Evolutionary conservation across 1,284 basidiomycete species (phyloP).

Genomic region (Lignosus rhinocerotis): DNA sequence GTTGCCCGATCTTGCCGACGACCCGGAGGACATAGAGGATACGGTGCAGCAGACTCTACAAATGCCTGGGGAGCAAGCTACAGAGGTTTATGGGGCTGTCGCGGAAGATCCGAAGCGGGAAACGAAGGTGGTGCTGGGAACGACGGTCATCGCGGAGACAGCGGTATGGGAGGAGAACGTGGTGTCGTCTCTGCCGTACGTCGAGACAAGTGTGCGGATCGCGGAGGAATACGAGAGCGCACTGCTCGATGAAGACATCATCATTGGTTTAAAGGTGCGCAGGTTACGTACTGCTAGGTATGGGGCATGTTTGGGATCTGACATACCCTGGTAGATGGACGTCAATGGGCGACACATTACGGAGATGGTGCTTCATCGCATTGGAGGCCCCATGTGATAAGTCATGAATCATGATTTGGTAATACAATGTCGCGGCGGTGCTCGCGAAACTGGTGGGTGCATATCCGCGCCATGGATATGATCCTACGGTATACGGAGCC

Average conservation of each 20-base stretch:
- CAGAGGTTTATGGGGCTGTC: background rate
- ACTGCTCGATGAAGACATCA: constrained; percentile 49
- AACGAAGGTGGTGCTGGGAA: constrained; percentile 12
- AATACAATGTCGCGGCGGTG: too few relatives aligned
- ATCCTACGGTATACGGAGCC: too few relatives aligned
- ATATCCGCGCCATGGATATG: too few relatives aligned
- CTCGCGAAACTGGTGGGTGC: too few relatives aligned
- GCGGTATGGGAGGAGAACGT: constrained; percentile 16
- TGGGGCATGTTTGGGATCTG: too few relatives aligned
- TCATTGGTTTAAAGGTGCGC: constrained; percentile 45
- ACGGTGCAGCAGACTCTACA: constrained; percentile 29
- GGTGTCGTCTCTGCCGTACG: constrained; percentile 21
- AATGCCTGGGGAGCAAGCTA: constrained; percentile 25
- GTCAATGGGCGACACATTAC: constrained; percentile 8
- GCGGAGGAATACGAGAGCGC: constrained; percentile 39
- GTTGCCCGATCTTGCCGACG: constrained; percentile 9
- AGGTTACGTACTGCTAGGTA: too few relatives aligned
- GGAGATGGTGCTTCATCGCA: constrained; percentile 17
- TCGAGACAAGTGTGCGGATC: constrained; percentile 31
- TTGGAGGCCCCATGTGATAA: constrained; percentile 13
- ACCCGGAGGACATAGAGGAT: constrained; percentile 16
- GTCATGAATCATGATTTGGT: too few relatives aligned
- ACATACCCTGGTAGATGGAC: constrained; percentile 15
- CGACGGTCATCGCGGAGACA: constrained; percentile 9
- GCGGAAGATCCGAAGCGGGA: background rate